These are phyloP conservation scores for Cyphellophora europaea DNA, from an alignment of 2,329 filamentous ascomycete genomes.

Conservation along the genomic window DNA sequence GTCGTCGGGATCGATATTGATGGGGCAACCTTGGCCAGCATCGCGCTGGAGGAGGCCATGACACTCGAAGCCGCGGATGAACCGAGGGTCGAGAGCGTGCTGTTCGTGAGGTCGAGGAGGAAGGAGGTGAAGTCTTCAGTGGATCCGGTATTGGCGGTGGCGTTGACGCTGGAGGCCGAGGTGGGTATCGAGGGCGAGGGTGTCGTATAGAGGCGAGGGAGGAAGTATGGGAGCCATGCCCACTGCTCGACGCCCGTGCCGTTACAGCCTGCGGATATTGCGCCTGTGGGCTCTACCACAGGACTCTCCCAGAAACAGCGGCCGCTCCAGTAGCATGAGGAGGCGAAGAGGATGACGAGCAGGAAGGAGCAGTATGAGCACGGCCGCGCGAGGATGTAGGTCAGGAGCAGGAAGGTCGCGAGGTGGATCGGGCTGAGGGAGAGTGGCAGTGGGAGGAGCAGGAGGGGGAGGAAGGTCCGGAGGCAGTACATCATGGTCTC, in stretches of 20 bases:
- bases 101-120: slow-evolving; percentile 47
- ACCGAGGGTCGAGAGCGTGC: slow-evolving; percentile 59
- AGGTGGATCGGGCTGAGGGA: slow-evolving; percentile 64
- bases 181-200: slow-evolving; percentile 23
- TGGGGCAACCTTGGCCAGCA: slow-evolving; percentile 12
- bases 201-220: slow-evolving; percentile 51
- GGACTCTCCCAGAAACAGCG: slow-evolving; percentile 41
- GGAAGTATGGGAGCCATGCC: slow-evolving; percentile 61
- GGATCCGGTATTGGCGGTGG: not conserved
- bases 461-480: slow-evolving; percentile 71
- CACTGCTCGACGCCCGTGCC: slow-evolving; percentile 34
- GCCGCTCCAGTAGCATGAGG: slow-evolving; percentile 81
- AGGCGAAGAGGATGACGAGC: slow-evolving; percentile 87
- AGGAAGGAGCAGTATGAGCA: slow-evolving; percentile 98
- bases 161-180: too few species aligned
- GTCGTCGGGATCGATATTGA: slow-evolving; percentile 25
- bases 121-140: slow-evolving; percentile 27
- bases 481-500: slow-evolving; percentile 52
- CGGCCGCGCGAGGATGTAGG: slow-evolving; percentile 90
- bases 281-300: not conserved
- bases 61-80: slow-evolving; percentile 43
- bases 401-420: slow-evolving; percentile 81
- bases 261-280: not conserved
- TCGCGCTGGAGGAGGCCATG: slow-evolving; percentile 5
- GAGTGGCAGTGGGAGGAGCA: slow-evolving; percentile 80